A percentile compares a stretch with the other conserved stretches of the same genome.
Evolutionary conservation across 352 stramenopile species (phyloP).

Genomic region (Phytophthora hibernalis): DNA sequence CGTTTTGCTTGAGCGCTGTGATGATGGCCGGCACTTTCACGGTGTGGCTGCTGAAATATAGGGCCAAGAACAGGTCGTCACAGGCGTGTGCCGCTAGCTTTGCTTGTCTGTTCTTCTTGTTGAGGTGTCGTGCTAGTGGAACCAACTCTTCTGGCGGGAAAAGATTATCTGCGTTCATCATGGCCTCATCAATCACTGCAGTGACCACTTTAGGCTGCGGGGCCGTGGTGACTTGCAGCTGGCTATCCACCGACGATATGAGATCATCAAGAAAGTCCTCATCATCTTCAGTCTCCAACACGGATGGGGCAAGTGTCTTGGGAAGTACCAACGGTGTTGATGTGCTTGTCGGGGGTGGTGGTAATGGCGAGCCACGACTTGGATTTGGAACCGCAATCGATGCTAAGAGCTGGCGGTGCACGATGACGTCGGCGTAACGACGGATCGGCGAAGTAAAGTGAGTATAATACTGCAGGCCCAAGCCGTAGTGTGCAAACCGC

Average conservation of each 20-base stretch:
- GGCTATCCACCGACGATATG: slow-evolving; percentile 66
- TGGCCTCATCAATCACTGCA: slow-evolving; percentile 10
- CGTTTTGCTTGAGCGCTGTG: slow-evolving; percentile 91
- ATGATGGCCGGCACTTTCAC: slow-evolving; percentile 89
- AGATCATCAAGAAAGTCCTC: slow-evolving; percentile 75
- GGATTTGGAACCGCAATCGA: slow-evolving; percentile 40
- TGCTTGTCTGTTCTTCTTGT: slow-evolving; percentile 90
- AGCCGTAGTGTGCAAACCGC: slow-evolving; percentile 87
- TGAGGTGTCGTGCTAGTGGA: slow-evolving; percentile 87
- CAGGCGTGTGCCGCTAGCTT: slow-evolving; percentile 91
- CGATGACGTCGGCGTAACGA: slow-evolving; percentile 91
- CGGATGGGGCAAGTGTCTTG: slow-evolving; percentile 56
- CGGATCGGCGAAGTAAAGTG: slow-evolving; percentile 94
- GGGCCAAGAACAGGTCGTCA: slow-evolving; percentile 91
- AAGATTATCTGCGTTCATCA: slow-evolving; percentile 29
- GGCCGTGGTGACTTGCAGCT: slow-evolving; percentile 45
- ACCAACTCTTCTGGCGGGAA: slow-evolving; percentile 77
- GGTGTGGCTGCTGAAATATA: slow-evolving; percentile 93
- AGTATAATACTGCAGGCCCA: slow-evolving; percentile 91
- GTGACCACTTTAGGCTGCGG: neutral
- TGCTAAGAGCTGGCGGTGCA: slow-evolving; percentile 90
- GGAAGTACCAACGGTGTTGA: slow-evolving; percentile 41
- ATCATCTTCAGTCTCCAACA: slow-evolving; percentile 59
- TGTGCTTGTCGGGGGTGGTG: neutral
- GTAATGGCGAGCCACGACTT: neutral